Conservation (phyloP, 2,329 filamentous ascomycete species). For the Blumeriella jaapii region DNA sequence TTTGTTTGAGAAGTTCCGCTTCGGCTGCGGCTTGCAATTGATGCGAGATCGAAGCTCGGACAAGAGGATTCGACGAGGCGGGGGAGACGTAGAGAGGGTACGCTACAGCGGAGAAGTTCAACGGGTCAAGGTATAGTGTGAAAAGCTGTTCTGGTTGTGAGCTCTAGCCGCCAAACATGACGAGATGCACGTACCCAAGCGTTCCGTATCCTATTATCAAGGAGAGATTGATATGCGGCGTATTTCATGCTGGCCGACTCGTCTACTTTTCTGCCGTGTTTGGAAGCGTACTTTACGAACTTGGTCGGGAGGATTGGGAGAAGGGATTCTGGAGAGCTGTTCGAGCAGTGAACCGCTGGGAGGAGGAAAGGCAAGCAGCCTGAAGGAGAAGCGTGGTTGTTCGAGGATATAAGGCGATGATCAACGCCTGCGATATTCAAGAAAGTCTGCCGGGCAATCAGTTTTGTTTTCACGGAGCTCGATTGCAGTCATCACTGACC, state of each 20-base stretch:
- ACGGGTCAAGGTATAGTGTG: constrained; percentile 62
- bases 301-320: constrained; percentile 49
- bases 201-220: constrained; percentile 67
- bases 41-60: constrained; percentile 49
- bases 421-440: constrained; percentile 64
- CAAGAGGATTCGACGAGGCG: constrained; percentile 45
- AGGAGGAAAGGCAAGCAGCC: constrained; percentile 83
- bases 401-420: constrained; percentile 59
- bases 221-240: constrained; percentile 66
- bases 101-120: constrained; percentile 56
- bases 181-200: constrained; percentile 56
- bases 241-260: constrained; percentile 38
- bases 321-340: constrained; percentile 26
- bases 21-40: constrained; percentile 65
- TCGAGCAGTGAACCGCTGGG: constrained; percentile 31
- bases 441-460: constrained; percentile 49
- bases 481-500: constrained; percentile 45
- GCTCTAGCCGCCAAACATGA: neutral
- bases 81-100: constrained; percentile 61
- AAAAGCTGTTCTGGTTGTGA: constrained; percentile 46
- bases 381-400: constrained; percentile 85
- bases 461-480: neutral
- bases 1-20: constrained; percentile 57
- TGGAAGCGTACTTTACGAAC: constrained; percentile 56
- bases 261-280: constrained; percentile 34